Base-by-base conservation (phyloP, 2,329 filamentous ascomycete species). In the Claviceps fusiformis region DNA sequence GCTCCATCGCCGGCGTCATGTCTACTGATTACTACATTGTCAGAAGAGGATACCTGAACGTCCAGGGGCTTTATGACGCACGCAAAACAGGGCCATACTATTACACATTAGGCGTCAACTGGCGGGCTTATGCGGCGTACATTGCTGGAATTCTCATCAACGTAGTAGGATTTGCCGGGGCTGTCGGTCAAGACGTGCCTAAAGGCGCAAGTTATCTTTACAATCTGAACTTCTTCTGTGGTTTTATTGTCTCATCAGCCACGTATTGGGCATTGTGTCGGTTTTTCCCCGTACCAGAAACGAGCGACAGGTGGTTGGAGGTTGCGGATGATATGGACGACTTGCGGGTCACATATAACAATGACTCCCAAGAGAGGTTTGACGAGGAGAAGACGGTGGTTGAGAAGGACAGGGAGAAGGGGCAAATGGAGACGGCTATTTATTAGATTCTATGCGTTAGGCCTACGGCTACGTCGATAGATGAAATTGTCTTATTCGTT, bases 1-100 rank as follows among this genome's bases (percentile, higher is more conserved):
- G 87, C 57, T 89, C 87, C 47, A 95, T 96, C 59, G 90, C 89
- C 0, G 91, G 91, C n/a, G 89, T 95, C 59, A 93, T 95, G 73
- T 75, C 90, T 57, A 80, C 78, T 61, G 91, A 96, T 69, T 96
- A 96, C 74, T 96, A 95, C 70, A 59, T 86, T 55, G 87, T 95
- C 5, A 86, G 91, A 56, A 83, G 79, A 56, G 91, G 91, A 5
- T 95, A 90, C 67, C 75, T 93, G 2, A 81, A 90, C 60, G 75
- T 92, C 60, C 83, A 81, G 63, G 83, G 89, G 55, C 78, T 96
- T 0, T 96, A 95, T 73, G 85, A 85, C 53, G 85, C 80, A 10
- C 81, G 82, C 54, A 77, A 74, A 55, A 73, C 71, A 0, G 81
- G 81, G 0, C 85, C 82, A 0, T 96, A 96, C 70, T 92, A 79